Percentiles rank a stretch among this genome's conserved stretches.
phyloP scores from a whole-genome alignment of 768 basidiomycete species.

The Hortiboletus flavorubellus region DNA sequence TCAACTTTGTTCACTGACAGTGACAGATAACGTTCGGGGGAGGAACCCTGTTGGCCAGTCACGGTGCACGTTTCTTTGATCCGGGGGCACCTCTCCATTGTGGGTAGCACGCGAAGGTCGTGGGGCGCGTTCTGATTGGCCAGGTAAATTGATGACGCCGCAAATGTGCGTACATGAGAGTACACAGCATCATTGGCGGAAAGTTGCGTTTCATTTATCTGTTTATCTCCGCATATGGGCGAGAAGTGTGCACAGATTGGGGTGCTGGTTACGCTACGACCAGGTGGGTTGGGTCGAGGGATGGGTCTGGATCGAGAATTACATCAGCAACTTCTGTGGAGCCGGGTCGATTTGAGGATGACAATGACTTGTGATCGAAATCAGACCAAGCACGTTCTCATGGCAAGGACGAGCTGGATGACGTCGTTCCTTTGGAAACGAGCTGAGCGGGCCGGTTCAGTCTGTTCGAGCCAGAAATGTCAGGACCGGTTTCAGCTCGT shows the following conservation, averaged over 20 bases:
- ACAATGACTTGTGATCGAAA: background rate
- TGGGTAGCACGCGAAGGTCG: background rate
- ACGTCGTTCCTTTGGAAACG: conserved; percentile 28
- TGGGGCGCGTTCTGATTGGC: conserved; percentile 7
- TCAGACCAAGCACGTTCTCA: conserved; percentile 14
- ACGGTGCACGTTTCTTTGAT: conserved; percentile 12
- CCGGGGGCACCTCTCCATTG: background rate
- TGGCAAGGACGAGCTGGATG: conserved; percentile 6
- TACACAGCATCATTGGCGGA: conserved; percentile 5
- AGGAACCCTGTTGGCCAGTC: background rate
- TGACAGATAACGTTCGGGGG: background rate
- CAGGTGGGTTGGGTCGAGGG: background rate
- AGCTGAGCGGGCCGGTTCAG: conserved; percentile 2
- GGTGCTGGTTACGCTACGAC: conserved; percentile 19
- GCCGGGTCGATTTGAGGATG: background rate
- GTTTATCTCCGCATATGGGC: conserved; percentile 26
- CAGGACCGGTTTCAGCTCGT: conserved; percentile 11
- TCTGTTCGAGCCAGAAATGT: too few species aligned
- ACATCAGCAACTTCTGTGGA: background rate
- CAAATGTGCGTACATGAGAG: conserved; percentile 2
- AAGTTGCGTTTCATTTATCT: conserved; percentile 8
- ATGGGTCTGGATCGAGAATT: background rate
- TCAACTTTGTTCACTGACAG: conserved; percentile 4
- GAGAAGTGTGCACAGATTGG: conserved; percentile 1
- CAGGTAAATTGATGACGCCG: conserved; percentile 7